Evolutionary conservation across 2,329 filamentous ascomycete species (phyloP).

Genomic region (Fusarium sp.): DNA sequence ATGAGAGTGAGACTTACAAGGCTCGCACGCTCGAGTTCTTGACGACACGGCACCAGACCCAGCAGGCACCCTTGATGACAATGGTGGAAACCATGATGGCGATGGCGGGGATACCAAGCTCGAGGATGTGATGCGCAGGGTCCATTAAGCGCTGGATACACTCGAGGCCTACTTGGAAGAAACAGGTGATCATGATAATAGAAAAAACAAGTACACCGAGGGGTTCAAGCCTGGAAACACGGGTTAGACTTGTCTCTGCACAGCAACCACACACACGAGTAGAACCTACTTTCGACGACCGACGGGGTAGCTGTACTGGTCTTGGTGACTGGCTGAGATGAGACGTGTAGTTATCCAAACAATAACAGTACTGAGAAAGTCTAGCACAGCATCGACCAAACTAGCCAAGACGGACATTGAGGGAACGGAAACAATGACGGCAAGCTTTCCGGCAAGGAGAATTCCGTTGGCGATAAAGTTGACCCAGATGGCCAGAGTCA

Average conservation of each 20-base stretch:
- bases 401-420: slow-evolving; percentile 83
- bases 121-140: slow-evolving; percentile 71
- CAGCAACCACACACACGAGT: neutral
- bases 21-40: slow-evolving; percentile 87
- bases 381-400: slow-evolving; percentile 79
- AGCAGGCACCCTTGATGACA: slow-evolving; percentile 80
- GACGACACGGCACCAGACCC: slow-evolving; percentile 86
- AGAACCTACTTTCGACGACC: slow-evolving; percentile 65
- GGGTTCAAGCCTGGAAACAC: slow-evolving; percentile 69
- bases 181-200: slow-evolving; percentile 85
- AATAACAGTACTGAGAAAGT: slow-evolving; percentile 82
- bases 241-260: slow-evolving; percentile 28
- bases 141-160: slow-evolving; percentile 70
- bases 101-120: slow-evolving; percentile 75
- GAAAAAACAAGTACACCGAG: slow-evolving; percentile 83
- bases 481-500: slow-evolving; percentile 86
- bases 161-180: slow-evolving; percentile 77
- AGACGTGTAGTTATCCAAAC: slow-evolving; percentile 80
- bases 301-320: slow-evolving; percentile 80
- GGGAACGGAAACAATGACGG: slow-evolving; percentile 77
- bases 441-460: slow-evolving; percentile 77
- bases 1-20: slow-evolving; percentile 57
- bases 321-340: slow-evolving; percentile 69
- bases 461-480: slow-evolving; percentile 81
- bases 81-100: slow-evolving; percentile 83